Conservation (phyloP, 441 rosid species). For the Pelargonium australe region DNA sequence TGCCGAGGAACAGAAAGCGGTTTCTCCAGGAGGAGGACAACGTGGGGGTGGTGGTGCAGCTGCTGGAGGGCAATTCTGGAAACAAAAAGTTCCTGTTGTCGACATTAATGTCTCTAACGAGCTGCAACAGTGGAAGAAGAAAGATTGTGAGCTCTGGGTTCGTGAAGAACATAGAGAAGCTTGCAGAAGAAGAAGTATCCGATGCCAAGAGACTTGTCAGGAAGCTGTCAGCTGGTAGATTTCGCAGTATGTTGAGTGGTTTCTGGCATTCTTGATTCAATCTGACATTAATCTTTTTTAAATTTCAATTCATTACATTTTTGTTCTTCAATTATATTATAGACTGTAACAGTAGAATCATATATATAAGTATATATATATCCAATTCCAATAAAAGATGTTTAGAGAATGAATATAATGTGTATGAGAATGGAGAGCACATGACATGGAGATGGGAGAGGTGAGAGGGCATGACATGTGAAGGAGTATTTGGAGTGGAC, state of each 20-base stretch:
- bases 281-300: too few relatives aligned
- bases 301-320: slow-evolving; percentile 8
- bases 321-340: neutral
- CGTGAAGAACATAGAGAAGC: slow-evolving; percentile 73
- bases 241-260: slow-evolving; percentile 63
- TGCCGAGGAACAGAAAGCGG: slow-evolving; percentile 59
- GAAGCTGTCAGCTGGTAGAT: slow-evolving; percentile 65
- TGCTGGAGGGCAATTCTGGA: slow-evolving; percentile 52
- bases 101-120: slow-evolving; percentile 60
- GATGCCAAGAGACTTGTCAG: slow-evolving; percentile 83
- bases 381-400: too few relatives aligned
- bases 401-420: too few relatives aligned
- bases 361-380: too few relatives aligned
- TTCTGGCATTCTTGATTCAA: slow-evolving; percentile 57
- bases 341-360: too few relatives aligned
- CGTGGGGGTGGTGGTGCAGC: slow-evolving; percentile 50
- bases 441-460: too few relatives aligned
- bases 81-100: slow-evolving; percentile 59
- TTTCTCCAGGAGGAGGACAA: slow-evolving; percentile 63
- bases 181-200: slow-evolving; percentile 71
- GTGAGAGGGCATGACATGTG: too few relatives aligned
- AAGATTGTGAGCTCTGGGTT: slow-evolving; percentile 73
- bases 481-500: too few relatives aligned
- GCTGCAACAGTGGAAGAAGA: slow-evolving; percentile 65
- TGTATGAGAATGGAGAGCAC: too few relatives aligned